Base-by-base conservation (phyloP, 257 asterid species). In the Cinchona pubescens region DNA sequence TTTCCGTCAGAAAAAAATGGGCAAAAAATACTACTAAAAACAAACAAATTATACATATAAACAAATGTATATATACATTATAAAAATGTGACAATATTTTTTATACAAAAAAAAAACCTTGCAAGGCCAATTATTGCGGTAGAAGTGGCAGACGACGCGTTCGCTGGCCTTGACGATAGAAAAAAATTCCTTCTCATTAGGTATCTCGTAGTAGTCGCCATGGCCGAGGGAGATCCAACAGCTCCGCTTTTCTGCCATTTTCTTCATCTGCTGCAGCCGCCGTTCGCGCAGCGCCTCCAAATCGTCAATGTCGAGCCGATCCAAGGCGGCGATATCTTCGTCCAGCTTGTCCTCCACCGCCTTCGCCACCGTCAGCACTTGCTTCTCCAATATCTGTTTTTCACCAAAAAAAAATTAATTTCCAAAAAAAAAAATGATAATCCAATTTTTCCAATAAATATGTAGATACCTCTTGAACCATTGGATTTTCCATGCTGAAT, bases 51-150 rank as follows among this genome's bases (percentile, higher is more conserved):
- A 38, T 6, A 38, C 42, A 38, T 38, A n/a, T n/a, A n/a, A n/a
- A n/a, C n/a, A n/a, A n/a, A n/a, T n/a, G n/a, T n/a, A n/a, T n/a
- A n/a, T n/a, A n/a, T n/a, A n/a, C n/a, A n/a, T n/a, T n/a, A n/a
- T n/a, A n/a, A n/a, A n/a, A n/a, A n/a, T n/a, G n/a, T n/a, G n/a
- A n/a, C n/a, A n/a, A n/a, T n/a, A n/a, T n/a, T n/a, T n/a, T n/a
- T n/a, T n/a, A n/a, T n/a, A n/a, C n/a, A n/a, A 3, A 3, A 4
- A 51, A 19, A 21, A 53, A 27, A 94, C 99, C 98, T 95, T 95
- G 92, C 99, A 95, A 71, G 99, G 98, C 98, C 98, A 95, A 86
- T 92, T 95, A 25, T 95, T 98, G 45, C 99, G 96, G 84, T 95
- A 95, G 82, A 95, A 95, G 81, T 95, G 99, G 80, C 99, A 94